A percentile compares a stretch with the other conserved stretches of the same genome.
These are phyloP conservation scores for Pseudocercospora fijiensis DNA, from an alignment of 2,329 filamentous ascomycete genomes.

Conservation along the genomic window DNA sequence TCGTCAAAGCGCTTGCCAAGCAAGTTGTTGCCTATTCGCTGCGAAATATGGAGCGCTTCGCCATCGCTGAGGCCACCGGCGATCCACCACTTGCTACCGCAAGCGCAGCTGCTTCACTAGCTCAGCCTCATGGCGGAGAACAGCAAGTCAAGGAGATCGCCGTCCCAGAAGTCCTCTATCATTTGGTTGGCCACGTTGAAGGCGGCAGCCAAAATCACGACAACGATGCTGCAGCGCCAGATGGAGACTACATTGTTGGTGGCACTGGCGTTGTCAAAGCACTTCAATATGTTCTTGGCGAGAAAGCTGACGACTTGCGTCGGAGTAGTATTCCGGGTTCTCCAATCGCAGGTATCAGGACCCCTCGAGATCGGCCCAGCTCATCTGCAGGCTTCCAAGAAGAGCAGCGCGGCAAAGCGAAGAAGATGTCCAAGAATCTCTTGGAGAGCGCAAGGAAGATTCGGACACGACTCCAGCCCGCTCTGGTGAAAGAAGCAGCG, in stretches of 20 bases:
- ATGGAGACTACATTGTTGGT: slow-evolving; percentile 93
- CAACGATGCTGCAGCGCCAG: slow-evolving; percentile 68
- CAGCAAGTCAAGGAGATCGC: slow-evolving; percentile 56
- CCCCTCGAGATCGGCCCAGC: slow-evolving; percentile 35
- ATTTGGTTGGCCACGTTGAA: slow-evolving; percentile 74
- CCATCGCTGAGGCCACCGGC: slow-evolving; percentile 61
- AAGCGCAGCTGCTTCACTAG: slow-evolving; percentile 46
- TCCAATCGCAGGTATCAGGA: slow-evolving; percentile 48
- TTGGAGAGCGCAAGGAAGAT: slow-evolving; percentile 88
- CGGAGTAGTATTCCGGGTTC: slow-evolving; percentile 40
- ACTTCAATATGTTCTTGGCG: slow-evolving; percentile 82
- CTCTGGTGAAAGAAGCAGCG: slow-evolving; percentile 71
- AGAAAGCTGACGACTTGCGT: slow-evolving; percentile 58
- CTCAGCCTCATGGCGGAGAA: slow-evolving; percentile 45
- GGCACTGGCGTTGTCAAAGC: slow-evolving; percentile 95
- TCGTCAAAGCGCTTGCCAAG: slow-evolving; percentile 87
- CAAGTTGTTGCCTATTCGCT: slow-evolving; percentile 94
- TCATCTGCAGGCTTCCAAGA: slow-evolving; percentile 32
- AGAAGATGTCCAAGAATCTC: slow-evolving; percentile 90
- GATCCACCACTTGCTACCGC: slow-evolving; percentile 39
- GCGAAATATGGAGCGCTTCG: slow-evolving; percentile 80
- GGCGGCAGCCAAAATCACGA: slow-evolving; percentile 54
- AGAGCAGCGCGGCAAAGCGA: slow-evolving; percentile 62
- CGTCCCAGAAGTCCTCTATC: slow-evolving; percentile 81
- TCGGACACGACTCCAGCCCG: slow-evolving; percentile 75